Evolutionary conservation across 805 yeast species (phyloP).

Genomic region (Kregervanrija fluxuum): DNA sequence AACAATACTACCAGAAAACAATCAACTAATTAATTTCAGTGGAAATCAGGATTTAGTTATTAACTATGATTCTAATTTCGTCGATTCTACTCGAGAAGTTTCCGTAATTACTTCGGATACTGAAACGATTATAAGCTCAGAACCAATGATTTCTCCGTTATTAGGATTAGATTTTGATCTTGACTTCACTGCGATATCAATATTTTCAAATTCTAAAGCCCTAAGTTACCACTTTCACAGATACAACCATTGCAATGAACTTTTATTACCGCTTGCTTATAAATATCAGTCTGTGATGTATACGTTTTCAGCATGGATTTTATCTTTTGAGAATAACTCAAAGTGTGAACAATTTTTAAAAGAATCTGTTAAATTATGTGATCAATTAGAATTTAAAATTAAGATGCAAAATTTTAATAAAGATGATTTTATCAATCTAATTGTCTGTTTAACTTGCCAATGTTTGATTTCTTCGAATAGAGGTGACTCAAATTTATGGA

Average conservation of each 20-base stretch:
- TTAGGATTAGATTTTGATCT: not conserved
- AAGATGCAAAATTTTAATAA: not conserved
- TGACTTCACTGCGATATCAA: conserved; percentile 1
- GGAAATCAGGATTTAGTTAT: not conserved
- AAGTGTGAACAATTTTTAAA: not conserved
- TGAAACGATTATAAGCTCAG: not conserved
- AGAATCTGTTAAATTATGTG: not conserved
- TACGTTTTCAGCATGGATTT: conserved; percentile 4
- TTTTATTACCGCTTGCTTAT: not conserved
- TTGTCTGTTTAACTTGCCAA: not conserved
- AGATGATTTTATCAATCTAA: not conserved
- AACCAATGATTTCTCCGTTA: not conserved
- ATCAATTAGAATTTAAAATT: not conserved
- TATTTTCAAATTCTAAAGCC: not conserved
- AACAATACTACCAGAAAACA: not conserved
- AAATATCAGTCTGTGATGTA: conserved; percentile 1
- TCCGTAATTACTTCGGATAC: too few relatives aligned
- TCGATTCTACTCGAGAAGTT: too few relatives aligned
- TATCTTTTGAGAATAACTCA: not conserved
- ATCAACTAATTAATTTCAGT: not conserved
- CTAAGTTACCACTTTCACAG: not conserved
- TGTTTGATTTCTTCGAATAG: not conserved
- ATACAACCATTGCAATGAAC: not conserved
- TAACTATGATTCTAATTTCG: too few relatives aligned
- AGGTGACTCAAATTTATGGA: conserved; percentile 1